phyloP scores from a whole-genome alignment of 768 basidiomycete species.

The Boletus edulis region DNA sequence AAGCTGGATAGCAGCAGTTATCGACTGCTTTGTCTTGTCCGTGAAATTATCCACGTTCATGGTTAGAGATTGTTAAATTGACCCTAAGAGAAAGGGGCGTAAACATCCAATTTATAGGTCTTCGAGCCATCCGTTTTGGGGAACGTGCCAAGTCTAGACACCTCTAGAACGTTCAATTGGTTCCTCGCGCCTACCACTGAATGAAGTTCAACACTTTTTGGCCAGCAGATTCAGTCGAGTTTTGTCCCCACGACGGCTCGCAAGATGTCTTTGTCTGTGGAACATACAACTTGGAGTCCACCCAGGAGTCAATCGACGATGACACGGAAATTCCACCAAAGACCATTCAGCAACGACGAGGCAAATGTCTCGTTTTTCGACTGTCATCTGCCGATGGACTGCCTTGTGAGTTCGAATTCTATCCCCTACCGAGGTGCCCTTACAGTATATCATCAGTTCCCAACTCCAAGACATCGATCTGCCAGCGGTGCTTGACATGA shows the following conservation, averaged over 20 bases:
- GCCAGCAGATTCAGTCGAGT: constrained; percentile 90
- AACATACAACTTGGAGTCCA: constrained; percentile 77
- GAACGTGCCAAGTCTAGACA: background rate
- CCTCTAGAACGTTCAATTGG: no score
- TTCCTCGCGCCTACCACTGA: background rate
- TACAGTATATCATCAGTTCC: constrained; percentile 33
- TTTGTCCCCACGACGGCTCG: constrained; percentile 68
- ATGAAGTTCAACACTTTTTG: constrained; percentile 59
- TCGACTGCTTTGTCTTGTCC: constrained; percentile 72
- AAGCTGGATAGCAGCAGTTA: constrained; percentile 71
- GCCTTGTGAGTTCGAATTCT: constrained; percentile 34
- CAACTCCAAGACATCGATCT: constrained; percentile 67
- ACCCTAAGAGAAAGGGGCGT: background rate
- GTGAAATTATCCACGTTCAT: constrained; percentile 73
- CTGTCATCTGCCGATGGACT: constrained; percentile 33
- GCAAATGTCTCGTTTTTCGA: constrained; percentile 72
- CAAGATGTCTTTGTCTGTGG: constrained; percentile 79
- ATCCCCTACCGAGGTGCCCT: background rate
- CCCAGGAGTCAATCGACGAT: constrained; percentile 2
- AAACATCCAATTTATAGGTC: no score
- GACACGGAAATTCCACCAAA: constrained; percentile 4
- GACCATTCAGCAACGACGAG: constrained; percentile 46
- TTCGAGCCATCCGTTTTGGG: no score
- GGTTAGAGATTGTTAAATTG: background rate
- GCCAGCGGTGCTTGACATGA: constrained; percentile 89